Conservation (phyloP, 768 basidiomycete genomes). For the Termitomyces sp. region DNA sequence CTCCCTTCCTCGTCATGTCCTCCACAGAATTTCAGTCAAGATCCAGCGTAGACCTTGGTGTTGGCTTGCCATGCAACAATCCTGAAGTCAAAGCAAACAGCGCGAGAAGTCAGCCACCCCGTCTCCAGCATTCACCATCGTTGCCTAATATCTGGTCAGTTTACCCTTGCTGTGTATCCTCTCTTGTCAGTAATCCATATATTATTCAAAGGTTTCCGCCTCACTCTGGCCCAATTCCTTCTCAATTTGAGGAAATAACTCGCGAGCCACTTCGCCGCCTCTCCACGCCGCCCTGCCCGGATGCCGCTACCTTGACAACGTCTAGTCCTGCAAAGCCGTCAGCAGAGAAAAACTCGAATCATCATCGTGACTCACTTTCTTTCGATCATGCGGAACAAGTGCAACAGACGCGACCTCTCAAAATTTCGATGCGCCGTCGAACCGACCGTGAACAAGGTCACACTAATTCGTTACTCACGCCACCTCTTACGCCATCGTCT, state of each 20-base stretch:
- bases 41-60: constrained; percentile 24
- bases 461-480: constrained; percentile 48
- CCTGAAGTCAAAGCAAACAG: constrained; percentile 11
- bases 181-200: neutral
- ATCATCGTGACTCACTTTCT: constrained; percentile 15
- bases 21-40: constrained; percentile 17
- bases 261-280: constrained; percentile 27
- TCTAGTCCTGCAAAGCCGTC: neutral
- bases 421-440: constrained; percentile 30
- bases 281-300: constrained; percentile 27
- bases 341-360: constrained; percentile 1
- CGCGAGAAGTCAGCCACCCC: constrained; percentile 34
- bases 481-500: constrained; percentile 70
- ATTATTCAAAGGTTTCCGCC: constrained; percentile 39
- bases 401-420: constrained; percentile 15
- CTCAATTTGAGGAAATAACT: constrained; percentile 25
- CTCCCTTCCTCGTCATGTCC: constrained; percentile 27
- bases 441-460: constrained; percentile 32
- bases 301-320: neutral
- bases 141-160: constrained; percentile 66
- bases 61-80: constrained; percentile 21
- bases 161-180: neutral
- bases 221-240: constrained; percentile 40
- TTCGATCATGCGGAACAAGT: constrained; percentile 17
- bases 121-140: constrained; percentile 63